These are phyloP conservation scores for Penicillium fimorum DNA, from an alignment of 495 filamentous ascomycete genomes.

Conservation along the genomic window DNA sequence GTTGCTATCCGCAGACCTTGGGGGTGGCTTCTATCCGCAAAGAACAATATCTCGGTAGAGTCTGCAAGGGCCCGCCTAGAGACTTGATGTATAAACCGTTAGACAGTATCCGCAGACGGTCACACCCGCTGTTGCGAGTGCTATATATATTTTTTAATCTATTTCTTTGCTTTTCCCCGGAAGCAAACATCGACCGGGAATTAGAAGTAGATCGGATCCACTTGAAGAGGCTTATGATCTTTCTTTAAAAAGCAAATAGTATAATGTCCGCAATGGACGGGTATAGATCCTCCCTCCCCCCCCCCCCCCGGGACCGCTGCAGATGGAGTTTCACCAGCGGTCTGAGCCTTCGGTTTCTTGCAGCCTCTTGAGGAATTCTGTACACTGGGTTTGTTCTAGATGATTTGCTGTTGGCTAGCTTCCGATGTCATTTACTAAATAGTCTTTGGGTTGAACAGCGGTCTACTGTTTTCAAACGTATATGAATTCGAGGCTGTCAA, in stretches of 20 bases:
- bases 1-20: conserved; percentile 18
- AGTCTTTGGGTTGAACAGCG: conserved; percentile 1
- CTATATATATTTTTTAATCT: not conserved
- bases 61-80: conserved; percentile 45
- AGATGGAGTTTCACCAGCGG: conserved; percentile 30
- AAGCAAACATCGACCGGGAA: conserved; percentile 9
- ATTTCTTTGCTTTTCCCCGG: conserved; percentile 7
- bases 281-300: conserved; percentile 21
- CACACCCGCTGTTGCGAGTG: conserved; percentile 19
- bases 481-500: not conserved
- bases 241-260: not conserved
- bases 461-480: not conserved
- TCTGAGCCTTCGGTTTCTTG: conserved; percentile 31
- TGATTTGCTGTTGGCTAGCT: conserved; percentile 1
- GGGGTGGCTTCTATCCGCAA: conserved; percentile 23
- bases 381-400: conserved; percentile 12
- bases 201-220: not conserved
- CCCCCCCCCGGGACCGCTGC: conserved; percentile 18
- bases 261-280: not conserved
- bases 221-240: not conserved
- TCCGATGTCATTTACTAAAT: not conserved
- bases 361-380: conserved; percentile 18
- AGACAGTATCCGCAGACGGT: conserved; percentile 19
- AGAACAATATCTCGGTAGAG: conserved; percentile 20
- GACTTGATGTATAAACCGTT: conserved; percentile 35